These are phyloP conservation scores for Plasmodium relictum DNA, from an alignment of 169 alveolate genomes.

Conservation along the genomic window DNA sequence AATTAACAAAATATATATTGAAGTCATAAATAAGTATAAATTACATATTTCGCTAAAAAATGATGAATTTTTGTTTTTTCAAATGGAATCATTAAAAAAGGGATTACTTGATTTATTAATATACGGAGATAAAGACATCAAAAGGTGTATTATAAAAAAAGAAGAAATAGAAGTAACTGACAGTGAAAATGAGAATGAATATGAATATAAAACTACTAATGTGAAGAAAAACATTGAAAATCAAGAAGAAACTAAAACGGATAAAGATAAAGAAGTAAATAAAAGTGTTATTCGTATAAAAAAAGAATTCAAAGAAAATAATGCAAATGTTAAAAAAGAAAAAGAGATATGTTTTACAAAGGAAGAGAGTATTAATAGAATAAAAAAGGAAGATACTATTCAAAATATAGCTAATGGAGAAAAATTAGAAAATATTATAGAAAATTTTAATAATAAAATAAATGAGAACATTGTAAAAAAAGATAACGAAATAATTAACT, in stretches of 20 bases:
- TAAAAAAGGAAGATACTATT: neutral
- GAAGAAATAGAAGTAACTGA: conserved; percentile 86
- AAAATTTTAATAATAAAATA: conserved; percentile 4
- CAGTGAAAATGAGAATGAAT: conserved; percentile 6
- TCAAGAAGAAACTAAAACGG: neutral
- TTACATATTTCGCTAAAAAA: conserved; percentile 81
- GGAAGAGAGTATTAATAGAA: neutral
- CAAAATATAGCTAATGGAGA: neutral
- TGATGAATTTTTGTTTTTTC: conserved; percentile 83
- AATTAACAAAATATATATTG: conserved; percentile 84
- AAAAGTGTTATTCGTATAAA: neutral
- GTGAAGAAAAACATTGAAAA: neutral
- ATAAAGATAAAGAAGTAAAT: neutral
- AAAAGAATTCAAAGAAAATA: neutral
- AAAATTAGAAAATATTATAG: conserved; percentile 16
- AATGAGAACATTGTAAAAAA: neutral
- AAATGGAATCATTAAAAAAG: conserved; percentile 85
- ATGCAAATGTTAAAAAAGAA: neutral
- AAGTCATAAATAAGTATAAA: conserved; percentile 82
- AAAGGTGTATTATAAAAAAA: conserved; percentile 90
- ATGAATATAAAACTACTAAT: neutral
- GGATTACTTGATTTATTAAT: conserved; percentile 84
- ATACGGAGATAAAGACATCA: conserved; percentile 85
- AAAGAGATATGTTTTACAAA: neutral
- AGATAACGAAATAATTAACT: conserved; percentile 1